A percentile compares a stretch with the other conserved stretches of the same genome.
phyloP scores from a whole-genome alignment of 345 rosid species.

The Isatis tinctoria region DNA sequence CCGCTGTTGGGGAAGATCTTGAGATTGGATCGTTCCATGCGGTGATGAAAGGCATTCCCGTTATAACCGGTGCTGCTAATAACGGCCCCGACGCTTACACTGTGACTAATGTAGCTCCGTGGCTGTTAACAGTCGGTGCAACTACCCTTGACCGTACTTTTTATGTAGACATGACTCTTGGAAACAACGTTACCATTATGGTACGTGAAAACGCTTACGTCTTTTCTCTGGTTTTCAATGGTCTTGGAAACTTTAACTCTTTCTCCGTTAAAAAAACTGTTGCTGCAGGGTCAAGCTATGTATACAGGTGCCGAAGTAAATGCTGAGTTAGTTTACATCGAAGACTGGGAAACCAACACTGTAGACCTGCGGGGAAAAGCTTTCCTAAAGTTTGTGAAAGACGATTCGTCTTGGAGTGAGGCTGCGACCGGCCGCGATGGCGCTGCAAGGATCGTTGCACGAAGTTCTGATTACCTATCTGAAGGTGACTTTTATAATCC shows the following conservation, averaged over 20 bases:
- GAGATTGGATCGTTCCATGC: conserved; percentile 19
- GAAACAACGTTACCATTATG: conserved; percentile 7
- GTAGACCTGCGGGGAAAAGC: neutral
- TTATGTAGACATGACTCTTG: conserved; percentile 14
- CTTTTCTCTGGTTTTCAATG: neutral
- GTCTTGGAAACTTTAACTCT: neutral
- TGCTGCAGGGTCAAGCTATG: conserved; percentile 5
- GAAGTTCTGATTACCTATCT: neutral
- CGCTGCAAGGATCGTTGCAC: neutral
- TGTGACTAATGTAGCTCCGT: conserved; percentile 11
- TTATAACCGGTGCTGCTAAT: neutral
- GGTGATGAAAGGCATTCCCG: conserved; percentile 4
- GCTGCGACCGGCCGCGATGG: neutral
- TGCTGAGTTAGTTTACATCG: neutral
- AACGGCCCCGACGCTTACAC: neutral
- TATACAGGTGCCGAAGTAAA: neutral
- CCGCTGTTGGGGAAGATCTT: neutral
- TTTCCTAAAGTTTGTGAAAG: neutral
- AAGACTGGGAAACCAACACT: neutral
- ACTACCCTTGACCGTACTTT: conserved; percentile 15
- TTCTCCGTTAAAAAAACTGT: neutral
- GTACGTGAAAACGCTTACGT: neutral
- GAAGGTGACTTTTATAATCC: accelerated
- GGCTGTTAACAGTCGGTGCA: conserved; percentile 15
- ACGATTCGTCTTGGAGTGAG: neutral